These are phyloP conservation scores for Coniochaeta ligniaria DNA, from an alignment of 2,329 filamentous ascomycete genomes.

Conservation along the genomic window DNA sequence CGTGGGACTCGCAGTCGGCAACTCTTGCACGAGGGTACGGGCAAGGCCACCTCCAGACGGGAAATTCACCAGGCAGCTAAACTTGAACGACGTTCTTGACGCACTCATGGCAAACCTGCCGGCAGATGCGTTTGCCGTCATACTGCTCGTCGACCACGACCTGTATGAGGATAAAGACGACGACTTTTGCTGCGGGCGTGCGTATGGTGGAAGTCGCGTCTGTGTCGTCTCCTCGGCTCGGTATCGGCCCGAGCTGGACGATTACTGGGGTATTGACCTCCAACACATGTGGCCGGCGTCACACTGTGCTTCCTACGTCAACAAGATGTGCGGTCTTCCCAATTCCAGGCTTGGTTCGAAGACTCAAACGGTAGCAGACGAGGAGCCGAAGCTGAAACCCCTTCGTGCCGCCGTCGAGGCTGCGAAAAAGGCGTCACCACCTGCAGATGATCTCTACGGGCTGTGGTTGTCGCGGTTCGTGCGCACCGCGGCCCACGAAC, in stretches of 20 bases:
- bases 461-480: constrained; percentile 53
- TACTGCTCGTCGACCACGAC: constrained; percentile 54
- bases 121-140: constrained; percentile 48
- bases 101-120: constrained; percentile 46
- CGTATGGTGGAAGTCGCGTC: constrained; percentile 58
- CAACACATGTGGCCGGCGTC: constrained; percentile 57
- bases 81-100: constrained; percentile 55
- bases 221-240: constrained; percentile 54
- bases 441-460: constrained; percentile 19
- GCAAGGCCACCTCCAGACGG: constrained; percentile 39
- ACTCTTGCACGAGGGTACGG: constrained; percentile 40
- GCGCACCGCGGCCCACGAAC: constrained; percentile 55
- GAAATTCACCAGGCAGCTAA: constrained; percentile 42
- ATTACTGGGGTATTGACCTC: constrained; percentile 27
- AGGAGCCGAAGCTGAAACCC: constrained; percentile 11
- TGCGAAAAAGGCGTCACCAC: constrained; percentile 9
- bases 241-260: constrained; percentile 47
- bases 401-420: constrained; percentile 26
- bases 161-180: constrained; percentile 54
- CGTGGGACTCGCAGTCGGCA: constrained; percentile 36
- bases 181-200: constrained; percentile 58
- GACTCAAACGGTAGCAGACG: background rate
- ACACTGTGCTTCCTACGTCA: constrained; percentile 49
- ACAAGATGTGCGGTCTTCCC: constrained; percentile 23
- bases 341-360: background rate